Base-by-base conservation (phyloP, 352 stramenopile genomes). In the Phytopythium montanum region DNA sequence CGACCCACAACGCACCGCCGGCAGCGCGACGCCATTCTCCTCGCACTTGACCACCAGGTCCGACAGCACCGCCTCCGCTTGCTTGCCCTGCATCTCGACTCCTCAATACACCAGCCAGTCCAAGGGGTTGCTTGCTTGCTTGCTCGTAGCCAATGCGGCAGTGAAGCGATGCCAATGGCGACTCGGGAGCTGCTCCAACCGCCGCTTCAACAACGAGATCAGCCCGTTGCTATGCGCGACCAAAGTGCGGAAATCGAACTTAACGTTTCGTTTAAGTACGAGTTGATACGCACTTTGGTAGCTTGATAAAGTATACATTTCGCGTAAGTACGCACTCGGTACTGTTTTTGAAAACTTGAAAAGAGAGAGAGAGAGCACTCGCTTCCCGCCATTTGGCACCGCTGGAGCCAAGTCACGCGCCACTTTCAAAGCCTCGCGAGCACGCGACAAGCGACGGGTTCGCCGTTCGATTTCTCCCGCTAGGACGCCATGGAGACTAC, bases 31-130 rank as follows among this genome's bases (percentile, higher is more conserved):
- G 42, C 64, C 57, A 28, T 77, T 52, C 45, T 85, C 61, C 55
- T 90, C 76, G 59, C 80, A 90, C 64, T 85, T 78, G 61, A 85
- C 71, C 29, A 92, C 42, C 21, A 90, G 62, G 33, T 90, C 83
- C 33, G 76, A 85, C 13, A 92, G 68, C 44, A 76, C 58, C 21
- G 65, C 55, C 48, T 87, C 70, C 44, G 61, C 65, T 49, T 81
- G 72, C 65, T 80, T 83, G 45, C 69, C 45, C 51, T 88, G 82
- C 83, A 92, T 88, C 28, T 33, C 6, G 2, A 13, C 3, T 48
- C 13, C 1, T 54, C n/a, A 38, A 5, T 48, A 8, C 18, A n/a
- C 31, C 33, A 38, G 2, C 33, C 33, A 16, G 33, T 38, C 33
- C 6, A 12, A 38, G 14, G 33, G 1, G 3, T 16, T 46, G n/a